Evolutionary conservation across 192 early-diverging fungal genomes (phyloP), one percentile per base, ranked within the genome.

Genomic region (Jimgerdemannia lactiflua): DNA sequence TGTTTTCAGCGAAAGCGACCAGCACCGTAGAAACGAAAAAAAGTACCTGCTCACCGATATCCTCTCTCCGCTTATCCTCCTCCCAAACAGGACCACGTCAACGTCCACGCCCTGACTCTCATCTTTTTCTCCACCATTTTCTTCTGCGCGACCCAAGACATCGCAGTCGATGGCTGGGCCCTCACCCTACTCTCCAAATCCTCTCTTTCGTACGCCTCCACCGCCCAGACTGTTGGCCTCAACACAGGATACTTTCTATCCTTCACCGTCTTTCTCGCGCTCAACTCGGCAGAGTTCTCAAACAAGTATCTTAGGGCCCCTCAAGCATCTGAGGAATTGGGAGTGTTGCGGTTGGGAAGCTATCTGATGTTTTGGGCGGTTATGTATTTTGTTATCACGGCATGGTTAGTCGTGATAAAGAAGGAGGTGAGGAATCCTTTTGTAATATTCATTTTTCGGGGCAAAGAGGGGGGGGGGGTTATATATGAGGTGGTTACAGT

Each of bases 301-400:
- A 98, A 98, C 89, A 95, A 94, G 81, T 98, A 96, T 78, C 82
- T 98, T 1, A 89, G 92, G 43, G 85, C 86, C 2, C 75, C 71
- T 19, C 76, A 78, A 59, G 92, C 93, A 20, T 75, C 92, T 29
- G 75, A 76, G 67, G 92, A 93, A 7, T 73, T 75, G 6, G 94
- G 95, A 3, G 80, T 97, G 42, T 69, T 99, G 66, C 86, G 90
- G 71, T 84, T 99, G 4, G 95, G 96, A 44, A 78, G 86, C 18
- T 99, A 98, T 74, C 89, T 99, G 85, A 83, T 86, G 70, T 98
- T 98, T 75, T 99, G 98, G 98, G 91, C 94, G n/a, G 39, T 94
- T 11, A 86, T 94, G 80, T 99, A 98, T 78, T 80, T 98, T 17
- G 68, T 93, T 3, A 93, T 96, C 67, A 95, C 95, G n/a, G 77